Conservation (phyloP, 441 rosid genomes). For the Brassica balearica region DNA sequence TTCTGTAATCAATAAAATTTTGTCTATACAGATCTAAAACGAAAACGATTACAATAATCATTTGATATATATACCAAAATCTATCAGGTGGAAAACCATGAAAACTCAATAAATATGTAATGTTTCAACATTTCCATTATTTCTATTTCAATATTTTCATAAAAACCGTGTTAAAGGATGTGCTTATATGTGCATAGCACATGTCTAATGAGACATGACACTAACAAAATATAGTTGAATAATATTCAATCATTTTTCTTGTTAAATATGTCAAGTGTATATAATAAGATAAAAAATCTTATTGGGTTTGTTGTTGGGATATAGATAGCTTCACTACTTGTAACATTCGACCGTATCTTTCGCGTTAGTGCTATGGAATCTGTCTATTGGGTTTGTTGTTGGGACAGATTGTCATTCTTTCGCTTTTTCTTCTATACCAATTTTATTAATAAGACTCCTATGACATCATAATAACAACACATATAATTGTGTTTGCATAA, state of each 20-base stretch:
- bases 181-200: conserved; percentile 26
- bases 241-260: background rate
- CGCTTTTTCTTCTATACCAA: conserved; percentile 13
- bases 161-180: background rate
- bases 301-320: conserved; percentile 34
- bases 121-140: background rate
- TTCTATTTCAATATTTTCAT: background rate
- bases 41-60: background rate
- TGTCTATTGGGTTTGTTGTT: conserved; percentile 41
- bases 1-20: conserved; percentile 20
- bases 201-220: conserved; percentile 22
- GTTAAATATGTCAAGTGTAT: background rate
- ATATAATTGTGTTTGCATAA: background rate
- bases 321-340: conserved; percentile 22
- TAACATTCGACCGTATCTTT: conserved; percentile 32
- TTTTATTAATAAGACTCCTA: conserved; percentile 4
- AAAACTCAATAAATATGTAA: background rate
- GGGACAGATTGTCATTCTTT: conserved; percentile 32
- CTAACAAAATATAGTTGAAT: background rate
- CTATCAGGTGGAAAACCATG: background rate
- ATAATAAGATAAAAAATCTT: conserved; percentile 10
- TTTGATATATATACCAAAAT: background rate
- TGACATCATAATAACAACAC: background rate
- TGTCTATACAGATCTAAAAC: background rate
- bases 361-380: conserved; percentile 39